Base-by-base conservation (phyloP, 345 rosid species). In the Eucalyptus camaldulensis region DNA sequence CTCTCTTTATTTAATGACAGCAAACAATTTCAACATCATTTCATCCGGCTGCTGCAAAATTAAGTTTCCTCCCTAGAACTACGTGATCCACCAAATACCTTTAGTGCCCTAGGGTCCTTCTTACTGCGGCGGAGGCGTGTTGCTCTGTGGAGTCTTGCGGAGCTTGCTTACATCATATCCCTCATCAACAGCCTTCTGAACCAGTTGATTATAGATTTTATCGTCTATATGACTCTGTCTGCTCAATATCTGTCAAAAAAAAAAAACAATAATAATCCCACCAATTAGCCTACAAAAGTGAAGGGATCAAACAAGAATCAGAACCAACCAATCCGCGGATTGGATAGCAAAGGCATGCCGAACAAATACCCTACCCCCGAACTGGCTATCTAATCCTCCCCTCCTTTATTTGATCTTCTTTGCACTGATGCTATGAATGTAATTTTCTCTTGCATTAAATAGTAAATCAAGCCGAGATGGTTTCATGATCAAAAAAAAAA, bases 41-140 rank as follows among this genome's bases (percentile, higher is more conserved):
- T 27, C 27, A 24, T 21, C 40, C 25, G 24, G 3, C 62, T 33
- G 40, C n/a, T 16, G 21, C 14, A 14, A 11, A 85, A 6, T n/a
- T 44, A 16, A 62, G 56, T 16, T 87, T 10, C 22, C 9, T 96
- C 19, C 99, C 96, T 0, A 97, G 51, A 29, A 97, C 13, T 80
- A 95, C 89, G 92, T 96, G 92, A 96, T 19, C 99, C 99, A 96
- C 99, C 99, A 96, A 22, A 95, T 33, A 86, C 99, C 99, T 89
- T 95, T 95, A 25, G 67, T 3, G 4, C 67, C 67, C 67, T 58
- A 80, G 91, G 65, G 92, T 96, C 99, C 47, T 92, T 90, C 10
- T 58, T 58, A 21, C 5, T 7, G 2, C 96, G 94, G 27, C 93
- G 98, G 97, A 49, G 97, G 96, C 8, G 95, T 49, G n/a, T 93